Evolutionary conservation across 768 basidiomycete genomes (phyloP).

Genomic region (Boletellus ananas): DNA sequence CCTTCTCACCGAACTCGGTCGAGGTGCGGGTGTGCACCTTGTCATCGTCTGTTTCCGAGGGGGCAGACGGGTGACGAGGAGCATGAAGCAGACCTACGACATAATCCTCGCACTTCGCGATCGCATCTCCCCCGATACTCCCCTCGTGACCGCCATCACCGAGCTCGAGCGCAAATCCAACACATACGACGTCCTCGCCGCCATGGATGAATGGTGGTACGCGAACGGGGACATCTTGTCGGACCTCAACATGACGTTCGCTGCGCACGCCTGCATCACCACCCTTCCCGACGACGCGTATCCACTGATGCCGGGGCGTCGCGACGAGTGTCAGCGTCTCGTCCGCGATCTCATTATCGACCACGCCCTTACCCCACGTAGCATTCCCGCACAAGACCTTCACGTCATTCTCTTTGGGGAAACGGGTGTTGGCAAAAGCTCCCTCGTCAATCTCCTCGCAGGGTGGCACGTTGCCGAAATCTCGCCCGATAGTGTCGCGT

Average conservation of each 20-base stretch:
- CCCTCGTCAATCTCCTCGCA: slow-evolving; percentile 37
- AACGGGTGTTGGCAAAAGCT: slow-evolving; percentile 34
- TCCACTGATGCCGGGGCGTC: slow-evolving; percentile 16
- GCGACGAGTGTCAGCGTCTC: slow-evolving; percentile 21
- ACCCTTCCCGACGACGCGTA: slow-evolving; percentile 18
- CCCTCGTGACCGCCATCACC: slow-evolving; percentile 19
- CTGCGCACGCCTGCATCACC: slow-evolving; percentile 23
- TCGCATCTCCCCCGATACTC: slow-evolving; percentile 13
- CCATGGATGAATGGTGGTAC: slow-evolving; percentile 24
- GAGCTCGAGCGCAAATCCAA: slow-evolving; percentile 15
- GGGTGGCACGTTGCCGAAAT: slow-evolving; percentile 26
- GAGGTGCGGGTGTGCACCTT: slow-evolving; percentile 16
- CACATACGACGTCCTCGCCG: slow-evolving; percentile 1
- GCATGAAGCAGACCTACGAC: slow-evolving; percentile 21
- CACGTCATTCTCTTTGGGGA: slow-evolving; percentile 42
- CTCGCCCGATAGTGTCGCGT: slow-evolving; percentile 29
- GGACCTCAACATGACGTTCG: slow-evolving; percentile 9
- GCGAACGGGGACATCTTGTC: slow-evolving; percentile 10
- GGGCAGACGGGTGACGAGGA: slow-evolving; percentile 15
- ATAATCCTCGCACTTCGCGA: slow-evolving; percentile 16
- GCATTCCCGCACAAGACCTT: slow-evolving; percentile 15
- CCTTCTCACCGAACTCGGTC: slow-evolving; percentile 21
- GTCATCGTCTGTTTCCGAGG: slow-evolving; percentile 19
- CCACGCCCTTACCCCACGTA: slow-evolving; percentile 20
- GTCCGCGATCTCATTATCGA: slow-evolving; percentile 23